Evolutionary conservation across 495 filamentous ascomycete genomes (phyloP), one percentile per base, ranked within the genome.

Genomic region (Penicillium cataractarum): DNA sequence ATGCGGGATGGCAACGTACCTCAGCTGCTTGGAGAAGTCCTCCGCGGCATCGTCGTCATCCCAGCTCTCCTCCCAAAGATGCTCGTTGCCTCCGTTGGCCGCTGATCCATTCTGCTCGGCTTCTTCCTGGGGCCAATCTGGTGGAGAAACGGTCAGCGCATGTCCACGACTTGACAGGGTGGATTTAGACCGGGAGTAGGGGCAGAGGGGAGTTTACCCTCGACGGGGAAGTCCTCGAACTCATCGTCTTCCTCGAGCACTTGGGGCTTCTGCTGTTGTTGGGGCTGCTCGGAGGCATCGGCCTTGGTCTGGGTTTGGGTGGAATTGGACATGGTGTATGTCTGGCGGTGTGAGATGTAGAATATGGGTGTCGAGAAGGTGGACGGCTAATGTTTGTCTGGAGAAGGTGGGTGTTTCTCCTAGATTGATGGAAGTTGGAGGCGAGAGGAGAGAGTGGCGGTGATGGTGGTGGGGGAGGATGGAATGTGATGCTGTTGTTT

Each of bases 41-140:
- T 98, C 96, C 67, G 83, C 93, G 59, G 92, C 93, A 81, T 98
- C 95, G 75, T 99, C 95, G 69, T 99, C 95, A 77, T 99, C 95
- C 95, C 95, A 99, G 81, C 92, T 97, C 84, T 99, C 95, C 81
- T 99, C 95, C 95, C 95, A 99, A 60, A 99, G 79, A 81, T 97
- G 92, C 65, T 88, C 87, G 65, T 87, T 90, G 59, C 80, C 79
- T 22, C 74, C 77, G 63, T 77, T 79, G 33, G 72, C 70, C 31
- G 69, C 62, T 8, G 75, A 67, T 56, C 82, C 81, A 33, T 89
- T 87, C 51, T 92, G 88, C 74, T 96, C 92, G 64, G 90, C 89
- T 65, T 95, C 91, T 73, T 96, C 92, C 68, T 90, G 84, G 48
- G 86, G 79, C 93, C 93, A 97, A 76, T 97, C 93, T 97, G 68